Evolutionary conservation across 805 yeast species (phyloP).

Genomic region (Ogataea neopini): DNA sequence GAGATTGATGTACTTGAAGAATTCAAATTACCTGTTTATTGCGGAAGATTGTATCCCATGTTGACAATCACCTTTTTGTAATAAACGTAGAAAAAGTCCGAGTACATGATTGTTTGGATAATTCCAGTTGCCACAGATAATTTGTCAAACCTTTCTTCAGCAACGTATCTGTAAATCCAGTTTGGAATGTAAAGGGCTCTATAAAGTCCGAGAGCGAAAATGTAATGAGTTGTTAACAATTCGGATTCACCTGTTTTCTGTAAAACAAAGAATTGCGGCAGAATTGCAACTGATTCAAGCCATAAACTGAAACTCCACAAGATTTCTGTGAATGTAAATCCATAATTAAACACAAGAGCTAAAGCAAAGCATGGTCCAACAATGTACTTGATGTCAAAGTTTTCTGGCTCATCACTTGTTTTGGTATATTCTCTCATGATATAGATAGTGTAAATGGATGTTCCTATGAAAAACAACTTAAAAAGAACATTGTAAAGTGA

Average conservation of each 20-base stretch:
- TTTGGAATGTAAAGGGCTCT: conserved; percentile 89
- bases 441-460: conserved; percentile 74
- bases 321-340: conserved; percentile 61
- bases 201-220: conserved; percentile 89
- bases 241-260: conserved; percentile 89
- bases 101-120: conserved; percentile 82
- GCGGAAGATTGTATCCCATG: conserved; percentile 62
- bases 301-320: conserved; percentile 89
- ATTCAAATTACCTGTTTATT: conserved; percentile 14
- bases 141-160: conserved; percentile 65
- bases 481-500: conserved; percentile 76
- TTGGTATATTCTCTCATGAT: conserved; percentile 66
- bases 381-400: conserved; percentile 73
- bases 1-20: conserved; percentile 46
- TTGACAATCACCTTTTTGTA: conserved; percentile 81
- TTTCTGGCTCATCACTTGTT: conserved; percentile 62
- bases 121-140: conserved; percentile 78
- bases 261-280: conserved; percentile 90
- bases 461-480: conserved; percentile 77
- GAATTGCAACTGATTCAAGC: conserved; percentile 88
- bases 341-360: conserved; percentile 64
- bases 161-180: conserved; percentile 85
- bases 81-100: conserved; percentile 94
- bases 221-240: conserved; percentile 85
- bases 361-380: conserved; percentile 58